Conservation (phyloP, 352 stramenopile genomes). For the Pythium vanterpoolii region DNA sequence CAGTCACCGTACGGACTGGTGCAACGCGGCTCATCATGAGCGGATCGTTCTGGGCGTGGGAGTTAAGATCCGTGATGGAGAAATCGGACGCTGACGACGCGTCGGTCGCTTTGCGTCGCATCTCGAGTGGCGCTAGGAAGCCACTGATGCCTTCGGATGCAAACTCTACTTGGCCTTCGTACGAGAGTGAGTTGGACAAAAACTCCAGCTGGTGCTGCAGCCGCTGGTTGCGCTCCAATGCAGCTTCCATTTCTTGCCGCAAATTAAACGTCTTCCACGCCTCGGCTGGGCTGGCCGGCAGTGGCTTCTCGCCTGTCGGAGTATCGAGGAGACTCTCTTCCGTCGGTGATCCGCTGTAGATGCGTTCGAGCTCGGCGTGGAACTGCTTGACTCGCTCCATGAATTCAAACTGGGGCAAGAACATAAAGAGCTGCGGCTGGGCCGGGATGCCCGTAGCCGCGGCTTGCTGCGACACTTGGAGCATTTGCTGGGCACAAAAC, state of each 20-base stretch:
- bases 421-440: constrained; percentile 35
- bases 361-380: constrained; percentile 39
- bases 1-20: constrained; percentile 57
- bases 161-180: constrained; percentile 21
- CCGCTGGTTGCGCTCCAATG: constrained; percentile 59
- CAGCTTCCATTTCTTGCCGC: constrained; percentile 42
- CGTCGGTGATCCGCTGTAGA: constrained; percentile 16
- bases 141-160: neutral
- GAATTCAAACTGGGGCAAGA: constrained; percentile 67
- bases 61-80: constrained; percentile 5
- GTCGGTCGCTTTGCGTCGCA: constrained; percentile 40
- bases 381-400: constrained; percentile 74
- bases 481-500: constrained; percentile 55
- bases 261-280: constrained; percentile 49
- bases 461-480: constrained; percentile 28
- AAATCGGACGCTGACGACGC: constrained; percentile 37
- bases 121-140: constrained; percentile 6
- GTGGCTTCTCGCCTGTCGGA: constrained; percentile 6
- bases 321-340: constrained; percentile 20
- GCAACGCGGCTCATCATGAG: constrained; percentile 26
- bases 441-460: constrained; percentile 8
- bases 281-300: constrained; percentile 3
- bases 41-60: constrained; percentile 16
- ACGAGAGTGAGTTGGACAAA: constrained; percentile 47
- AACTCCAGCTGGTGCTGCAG: constrained; percentile 67